Conservation (phyloP, 441 rosid genomes). For the Rhodomyrtus psidioides region DNA sequence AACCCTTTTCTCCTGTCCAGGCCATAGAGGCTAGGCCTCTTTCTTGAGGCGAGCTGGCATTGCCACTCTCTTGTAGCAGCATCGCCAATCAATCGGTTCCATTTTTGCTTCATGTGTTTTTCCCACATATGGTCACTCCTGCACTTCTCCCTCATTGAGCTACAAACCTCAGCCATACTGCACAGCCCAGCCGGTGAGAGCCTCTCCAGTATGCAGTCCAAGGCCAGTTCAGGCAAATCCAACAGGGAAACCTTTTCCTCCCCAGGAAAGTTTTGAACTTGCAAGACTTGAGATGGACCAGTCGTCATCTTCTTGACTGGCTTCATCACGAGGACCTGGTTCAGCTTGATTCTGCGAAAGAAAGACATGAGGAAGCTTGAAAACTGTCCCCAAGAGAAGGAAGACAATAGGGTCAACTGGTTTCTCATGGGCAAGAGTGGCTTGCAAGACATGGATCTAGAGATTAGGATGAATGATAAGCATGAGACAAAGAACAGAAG, state of each 20-base stretch:
- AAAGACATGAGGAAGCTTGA: conserved; percentile 16
- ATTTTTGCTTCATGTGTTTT: conserved; percentile 58
- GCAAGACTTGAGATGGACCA: neutral
- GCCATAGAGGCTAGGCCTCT: conserved; percentile 1
- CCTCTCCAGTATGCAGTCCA: conserved; percentile 61
- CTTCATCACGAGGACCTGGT: conserved; percentile 4
- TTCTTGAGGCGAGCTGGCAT: conserved; percentile 31
- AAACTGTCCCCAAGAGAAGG: conserved; percentile 24
- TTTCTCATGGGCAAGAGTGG: conserved; percentile 1
- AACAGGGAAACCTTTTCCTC: conserved; percentile 28
- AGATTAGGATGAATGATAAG: conserved; percentile 30
- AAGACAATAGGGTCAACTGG: conserved; percentile 16
- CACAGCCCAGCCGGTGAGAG: conserved; percentile 58
- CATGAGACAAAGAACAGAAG: conserved; percentile 26
- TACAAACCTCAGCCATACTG: conserved; percentile 54
- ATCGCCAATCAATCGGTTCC: conserved; percentile 57
- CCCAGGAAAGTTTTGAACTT: conserved; percentile 10
- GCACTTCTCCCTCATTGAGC: conserved; percentile 42
- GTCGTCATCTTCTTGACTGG: conserved; percentile 13
- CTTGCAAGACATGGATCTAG: conserved; percentile 23
- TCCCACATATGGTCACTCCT: conserved; percentile 57
- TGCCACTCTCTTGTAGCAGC: conserved; percentile 54
- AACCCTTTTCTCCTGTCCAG: conserved; percentile 5
- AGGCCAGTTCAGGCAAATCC: conserved; percentile 67
- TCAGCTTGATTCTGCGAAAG: conserved; percentile 18